Conservation (phyloP, 2,329 filamentous ascomycete species). For the Penicillium hesseltinei region DNA sequence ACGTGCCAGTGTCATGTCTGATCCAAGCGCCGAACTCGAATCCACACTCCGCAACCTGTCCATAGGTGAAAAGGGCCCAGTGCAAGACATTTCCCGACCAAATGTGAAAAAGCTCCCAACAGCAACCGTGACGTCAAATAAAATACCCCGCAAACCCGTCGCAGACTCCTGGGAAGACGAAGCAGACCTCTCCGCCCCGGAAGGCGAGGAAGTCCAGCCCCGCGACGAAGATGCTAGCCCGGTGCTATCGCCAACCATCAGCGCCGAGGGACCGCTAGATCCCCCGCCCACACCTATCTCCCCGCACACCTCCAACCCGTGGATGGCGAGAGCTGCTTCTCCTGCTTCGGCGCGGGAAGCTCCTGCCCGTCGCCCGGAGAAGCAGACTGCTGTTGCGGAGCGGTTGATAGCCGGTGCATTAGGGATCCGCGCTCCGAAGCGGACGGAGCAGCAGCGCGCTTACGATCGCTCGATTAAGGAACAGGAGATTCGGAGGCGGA, state of each 20-base stretch:
- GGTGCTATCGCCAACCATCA: conserved; percentile 27
- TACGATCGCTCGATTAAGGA: conserved; percentile 81
- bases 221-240: conserved; percentile 27
- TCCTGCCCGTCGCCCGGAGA: conserved; percentile 65
- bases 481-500: conserved; percentile 75
- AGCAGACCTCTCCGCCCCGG: conserved; percentile 49
- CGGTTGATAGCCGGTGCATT: conserved; percentile 86
- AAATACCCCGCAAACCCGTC: conserved; percentile 36
- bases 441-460: conserved; percentile 83
- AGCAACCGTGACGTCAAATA: neutral
- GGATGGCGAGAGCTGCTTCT: conserved; percentile 13
- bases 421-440: conserved; percentile 74
- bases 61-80: conserved; percentile 31
- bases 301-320: conserved; percentile 40
- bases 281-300: conserved; percentile 69
- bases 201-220: conserved; percentile 29
- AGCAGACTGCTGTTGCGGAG: conserved; percentile 86
- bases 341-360: conserved; percentile 17
- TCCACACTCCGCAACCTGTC: conserved; percentile 33
- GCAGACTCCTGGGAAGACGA: conserved; percentile 80
- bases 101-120: conserved; percentile 6
- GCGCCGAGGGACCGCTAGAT: conserved; percentile 42
- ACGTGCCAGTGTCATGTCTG: conserved; percentile 19
- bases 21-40: conserved; percentile 29
- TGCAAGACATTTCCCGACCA: conserved; percentile 30